A percentile compares a stretch with the other conserved stretches of the same genome.
Evolutionary conservation across 2,329 filamentous ascomycete genomes (phyloP).

Genomic region (Orbilia blumenaviensis): DNA sequence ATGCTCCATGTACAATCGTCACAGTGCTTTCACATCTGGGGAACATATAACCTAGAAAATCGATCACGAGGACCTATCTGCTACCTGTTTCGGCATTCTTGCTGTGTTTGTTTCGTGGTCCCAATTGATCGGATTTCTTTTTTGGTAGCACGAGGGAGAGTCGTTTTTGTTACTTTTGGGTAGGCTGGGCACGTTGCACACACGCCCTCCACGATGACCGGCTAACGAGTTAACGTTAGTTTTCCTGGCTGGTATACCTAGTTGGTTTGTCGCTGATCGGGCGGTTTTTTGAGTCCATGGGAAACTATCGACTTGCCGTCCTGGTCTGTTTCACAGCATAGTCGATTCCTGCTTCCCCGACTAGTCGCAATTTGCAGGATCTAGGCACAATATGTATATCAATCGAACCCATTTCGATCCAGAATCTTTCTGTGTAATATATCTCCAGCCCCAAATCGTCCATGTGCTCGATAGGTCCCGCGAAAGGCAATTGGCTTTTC

Average conservation of each 20-base stretch:
- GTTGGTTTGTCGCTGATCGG: conserved; percentile 15
- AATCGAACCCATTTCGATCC: not conserved
- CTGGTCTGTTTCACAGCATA: conserved; percentile 42
- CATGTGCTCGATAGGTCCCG: not conserved
- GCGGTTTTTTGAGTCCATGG: conserved; percentile 28
- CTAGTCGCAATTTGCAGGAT: conserved; percentile 42
- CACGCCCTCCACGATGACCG: not conserved
- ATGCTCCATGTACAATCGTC: conserved; percentile 36
- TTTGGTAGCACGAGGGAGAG: conserved; percentile 16
- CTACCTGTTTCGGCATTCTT: conserved; percentile 13
- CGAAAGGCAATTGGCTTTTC: conserved; percentile 27
- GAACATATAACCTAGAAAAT: conserved; percentile 4
- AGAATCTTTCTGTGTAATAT: conserved; percentile 15
- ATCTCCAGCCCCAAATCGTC: not conserved
- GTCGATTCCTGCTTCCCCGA: conserved; percentile 40
- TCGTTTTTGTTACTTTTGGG: conserved; percentile 27
- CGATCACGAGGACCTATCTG: conserved; percentile 45
- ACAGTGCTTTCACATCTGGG: conserved; percentile 51
- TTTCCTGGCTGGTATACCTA: too few species aligned
- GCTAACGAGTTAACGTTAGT: not conserved
- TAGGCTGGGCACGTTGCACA: conserved; percentile 8
- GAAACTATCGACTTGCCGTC: conserved; percentile 26
- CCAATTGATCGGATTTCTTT: conserved; percentile 51
- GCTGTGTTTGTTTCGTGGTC: conserved; percentile 43
- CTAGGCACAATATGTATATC: conserved; percentile 25